Base-by-base conservation (phyloP, 352 stramenopile species). In the Peronospora destructor region DNA sequence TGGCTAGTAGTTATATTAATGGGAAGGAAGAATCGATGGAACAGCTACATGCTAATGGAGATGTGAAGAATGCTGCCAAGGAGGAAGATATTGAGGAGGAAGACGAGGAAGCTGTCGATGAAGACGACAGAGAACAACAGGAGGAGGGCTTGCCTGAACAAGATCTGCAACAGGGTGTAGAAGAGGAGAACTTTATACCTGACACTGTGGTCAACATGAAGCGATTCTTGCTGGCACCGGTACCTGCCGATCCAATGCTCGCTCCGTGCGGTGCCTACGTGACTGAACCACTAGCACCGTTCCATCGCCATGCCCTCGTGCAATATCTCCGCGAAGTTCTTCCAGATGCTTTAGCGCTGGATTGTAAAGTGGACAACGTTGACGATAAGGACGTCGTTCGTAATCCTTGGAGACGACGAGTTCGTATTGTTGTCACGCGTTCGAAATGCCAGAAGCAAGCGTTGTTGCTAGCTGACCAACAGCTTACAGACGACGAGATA, bases 341-440 rank as follows among this genome's bases (percentile, higher is more conserved):
- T 11, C 69, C 78, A 16, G 40, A 56, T 32, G 53, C 68, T 6
- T 1, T 77, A 13, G 58, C 66, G n/a, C 54, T 88, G 10, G 79
- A 91, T 52, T 91, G 79, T 51, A 57, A 52, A n/a, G 64, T 64
- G 6, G 79, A 91, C 52, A 88, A 91, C 48, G 58, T 53, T 3
- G 63, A 70, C 21, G 45, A 71, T n/a, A 49, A 64, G 17, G 53
- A 67, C 7, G 62, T 71, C 28, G 44, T 66, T 40, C 53, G 65
- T 11, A 69, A 72, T 19, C 76, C 74, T 9, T 88, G 76, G 79
- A 76, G 72, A 52, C 71, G 75, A 19, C 69, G 76, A 34, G 59
- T 91, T 41, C 76, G 79, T 13, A 52, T 91, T 11, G 35, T 88
- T 11, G 37, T 52, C 0, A 19, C 65, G 2, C 45, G 53, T 29